Evolutionary conservation across 768 basidiomycete genomes (phyloP).

Genomic region (Pulveroboletus ravenelii): DNA sequence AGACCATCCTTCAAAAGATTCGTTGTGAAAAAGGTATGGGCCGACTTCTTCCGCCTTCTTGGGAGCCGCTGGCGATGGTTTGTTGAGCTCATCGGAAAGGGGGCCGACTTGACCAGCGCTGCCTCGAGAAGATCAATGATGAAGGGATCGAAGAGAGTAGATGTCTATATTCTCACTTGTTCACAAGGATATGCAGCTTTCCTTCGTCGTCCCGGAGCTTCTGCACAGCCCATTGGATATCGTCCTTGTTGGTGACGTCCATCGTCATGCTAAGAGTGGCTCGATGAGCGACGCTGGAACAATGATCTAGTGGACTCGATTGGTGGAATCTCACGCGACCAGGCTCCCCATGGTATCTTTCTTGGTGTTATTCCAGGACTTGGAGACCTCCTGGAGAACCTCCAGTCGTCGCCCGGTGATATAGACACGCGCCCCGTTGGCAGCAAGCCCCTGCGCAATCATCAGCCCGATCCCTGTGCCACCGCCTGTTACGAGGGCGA

Average conservation of each 20-base stretch:
- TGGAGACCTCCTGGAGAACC: slow-evolving; percentile 55
- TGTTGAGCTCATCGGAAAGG: slow-evolving; percentile 49
- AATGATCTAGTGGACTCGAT: background rate
- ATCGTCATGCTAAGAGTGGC: slow-evolving; percentile 47
- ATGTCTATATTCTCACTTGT: slow-evolving; percentile 52
- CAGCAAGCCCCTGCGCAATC: slow-evolving; percentile 69
- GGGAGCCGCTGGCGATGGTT: slow-evolving; percentile 52
- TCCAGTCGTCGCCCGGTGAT: slow-evolving; percentile 67
- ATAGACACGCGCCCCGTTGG: slow-evolving; percentile 77
- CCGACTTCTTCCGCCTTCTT: slow-evolving; percentile 64
- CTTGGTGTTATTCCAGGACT: slow-evolving; percentile 41
- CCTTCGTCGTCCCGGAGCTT: slow-evolving; percentile 42
- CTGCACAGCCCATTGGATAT: slow-evolving; percentile 54
- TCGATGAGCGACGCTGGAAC: background rate
- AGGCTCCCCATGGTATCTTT: slow-evolving; percentile 42
- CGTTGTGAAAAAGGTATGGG: slow-evolving; percentile 64
- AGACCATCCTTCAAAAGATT: slow-evolving; percentile 59
- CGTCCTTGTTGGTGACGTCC: slow-evolving; percentile 68
- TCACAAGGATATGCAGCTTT: slow-evolving; percentile 72
- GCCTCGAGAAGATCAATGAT: slow-evolving; percentile 1
- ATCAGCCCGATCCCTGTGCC: slow-evolving; percentile 56
- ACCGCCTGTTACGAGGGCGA: slow-evolving; percentile 47
- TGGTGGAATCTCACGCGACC: slow-evolving; percentile 47
- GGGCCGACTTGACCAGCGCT: slow-evolving; percentile 80
- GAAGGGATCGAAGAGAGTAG: background rate